Percentiles rank a stretch among this genome's conserved stretches.
phyloP scores from a whole-genome alignment of 2,329 filamentous ascomycete genomes.

The Lachnellula suecica region DNA sequence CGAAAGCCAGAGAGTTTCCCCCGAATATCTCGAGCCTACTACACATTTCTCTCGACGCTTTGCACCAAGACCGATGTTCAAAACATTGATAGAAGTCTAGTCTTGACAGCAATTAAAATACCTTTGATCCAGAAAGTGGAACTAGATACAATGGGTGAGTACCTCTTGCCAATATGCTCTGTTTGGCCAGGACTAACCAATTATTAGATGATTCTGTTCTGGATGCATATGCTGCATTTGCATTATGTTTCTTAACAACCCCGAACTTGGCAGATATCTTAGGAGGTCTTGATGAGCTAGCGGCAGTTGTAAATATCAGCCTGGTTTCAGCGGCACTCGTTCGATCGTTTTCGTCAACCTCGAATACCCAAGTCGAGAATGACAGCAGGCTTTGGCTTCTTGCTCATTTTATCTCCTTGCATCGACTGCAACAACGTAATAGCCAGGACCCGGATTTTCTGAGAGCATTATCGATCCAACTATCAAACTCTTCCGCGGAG shows the following conservation, averaged over 20 bases:
- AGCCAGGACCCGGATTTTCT: slow-evolving; percentile 43
- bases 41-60: slow-evolving; percentile 28
- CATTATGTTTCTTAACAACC: slow-evolving; percentile 30
- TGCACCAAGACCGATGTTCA: slow-evolving; percentile 6
- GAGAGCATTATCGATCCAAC: slow-evolving; percentile 51
- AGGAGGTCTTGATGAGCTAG: slow-evolving; percentile 24
- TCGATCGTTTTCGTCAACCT: slow-evolving; percentile 20
- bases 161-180: not conserved
- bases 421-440: slow-evolving; percentile 38
- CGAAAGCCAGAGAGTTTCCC: slow-evolving; percentile 20
- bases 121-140: slow-evolving; percentile 20
- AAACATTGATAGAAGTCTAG: slow-evolving; percentile 11
- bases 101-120: slow-evolving; percentile 25
- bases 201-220: slow-evolving; percentile 16
- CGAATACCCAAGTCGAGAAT: slow-evolving; percentile 19
- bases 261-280: slow-evolving; percentile 26
- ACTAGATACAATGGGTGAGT: slow-evolving; percentile 14
- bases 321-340: slow-evolving; percentile 28
- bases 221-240: slow-evolving; percentile 29
- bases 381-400: slow-evolving; percentile 60
- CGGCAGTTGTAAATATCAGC: slow-evolving; percentile 24
- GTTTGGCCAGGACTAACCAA: slow-evolving; percentile 6
- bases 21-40: slow-evolving; percentile 29
- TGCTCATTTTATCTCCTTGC: slow-evolving; percentile 64
- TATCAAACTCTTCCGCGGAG: slow-evolving; percentile 51